A percentile compares a stretch with the other conserved stretches of the same genome.
Evolutionary conservation across 352 stramenopile species (phyloP).

Genomic region (Phytophthora sojae): DNA sequence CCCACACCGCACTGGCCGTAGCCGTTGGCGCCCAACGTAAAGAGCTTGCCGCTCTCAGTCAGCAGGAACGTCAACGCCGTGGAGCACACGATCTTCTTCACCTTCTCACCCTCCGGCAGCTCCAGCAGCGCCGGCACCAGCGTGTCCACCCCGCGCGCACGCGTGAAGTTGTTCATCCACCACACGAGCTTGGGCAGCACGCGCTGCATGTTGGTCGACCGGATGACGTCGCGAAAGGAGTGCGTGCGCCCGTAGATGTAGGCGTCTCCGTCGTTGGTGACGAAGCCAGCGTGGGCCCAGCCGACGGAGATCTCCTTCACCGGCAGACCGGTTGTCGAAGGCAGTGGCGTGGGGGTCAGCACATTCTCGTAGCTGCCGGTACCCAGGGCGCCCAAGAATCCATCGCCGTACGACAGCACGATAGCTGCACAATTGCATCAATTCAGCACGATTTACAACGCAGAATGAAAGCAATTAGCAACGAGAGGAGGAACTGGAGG

Average conservation of each 20-base stretch:
- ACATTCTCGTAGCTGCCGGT: conserved; percentile 74
- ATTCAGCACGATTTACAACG: neutral
- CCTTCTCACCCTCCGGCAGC: conserved; percentile 64
- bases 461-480: neutral
- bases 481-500: neutral
- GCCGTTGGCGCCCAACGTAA: conserved; percentile 76
- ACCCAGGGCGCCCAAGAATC: conserved; percentile 78
- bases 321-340: conserved; percentile 47
- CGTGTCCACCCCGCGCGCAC: conserved; percentile 65
- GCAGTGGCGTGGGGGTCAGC: conserved; percentile 49
- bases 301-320: conserved; percentile 77
- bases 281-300: conserved; percentile 81
- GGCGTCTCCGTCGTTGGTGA: conserved; percentile 71
- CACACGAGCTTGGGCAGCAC: conserved; percentile 73
- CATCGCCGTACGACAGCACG: conserved; percentile 83
- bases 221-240: conserved; percentile 87
- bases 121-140: conserved; percentile 63
- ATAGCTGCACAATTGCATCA: conserved; percentile 24
- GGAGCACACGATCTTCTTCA: conserved; percentile 86
- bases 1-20: conserved; percentile 86
- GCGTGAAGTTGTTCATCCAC: conserved; percentile 82
- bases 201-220: conserved; percentile 86
- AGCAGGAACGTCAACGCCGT: conserved; percentile 80
- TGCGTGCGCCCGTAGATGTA: conserved; percentile 84
- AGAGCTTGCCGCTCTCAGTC: conserved; percentile 83